These are phyloP conservation scores for Myxozyma melibiosi DNA, from an alignment of 805 yeast species.

Conservation along the genomic window DNA sequence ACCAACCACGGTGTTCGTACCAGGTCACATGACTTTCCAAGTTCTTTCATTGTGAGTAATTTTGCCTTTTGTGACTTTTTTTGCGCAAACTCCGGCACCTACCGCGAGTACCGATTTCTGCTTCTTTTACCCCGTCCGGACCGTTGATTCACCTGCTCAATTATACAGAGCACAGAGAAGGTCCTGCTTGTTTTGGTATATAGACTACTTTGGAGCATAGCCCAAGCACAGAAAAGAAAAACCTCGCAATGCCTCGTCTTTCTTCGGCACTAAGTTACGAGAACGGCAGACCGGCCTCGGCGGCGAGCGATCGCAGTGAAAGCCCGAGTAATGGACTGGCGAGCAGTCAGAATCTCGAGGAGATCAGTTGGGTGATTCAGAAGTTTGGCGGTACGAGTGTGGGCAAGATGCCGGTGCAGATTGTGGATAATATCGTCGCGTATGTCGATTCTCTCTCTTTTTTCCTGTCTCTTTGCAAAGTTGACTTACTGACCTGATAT, in stretches of 20 bases:
- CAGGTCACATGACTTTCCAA: too few relatives aligned
- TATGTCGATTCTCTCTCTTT: constrained; percentile 2
- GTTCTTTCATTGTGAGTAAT: too few relatives aligned
- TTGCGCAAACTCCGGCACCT: too few relatives aligned
- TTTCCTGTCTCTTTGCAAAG: neutral
- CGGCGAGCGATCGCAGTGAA: constrained; percentile 15
- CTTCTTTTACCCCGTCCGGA: too few relatives aligned
- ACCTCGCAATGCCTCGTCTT: constrained; percentile 1
- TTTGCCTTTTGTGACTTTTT: too few relatives aligned
- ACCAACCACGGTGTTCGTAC: neutral
- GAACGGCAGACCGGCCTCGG: constrained; percentile 12
- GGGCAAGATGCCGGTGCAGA: constrained; percentile 87
- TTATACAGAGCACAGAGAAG: too few relatives aligned
- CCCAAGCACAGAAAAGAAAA: too few relatives aligned
- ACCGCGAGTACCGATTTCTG: too few relatives aligned
- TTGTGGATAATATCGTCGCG: constrained; percentile 77
- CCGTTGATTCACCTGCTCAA: too few relatives aligned
- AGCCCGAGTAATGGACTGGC: constrained; percentile 11
- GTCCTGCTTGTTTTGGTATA: too few relatives aligned
- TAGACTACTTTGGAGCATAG: too few relatives aligned
- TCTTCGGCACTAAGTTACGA: neutral
- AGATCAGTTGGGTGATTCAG: constrained; percentile 69
- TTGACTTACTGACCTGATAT: neutral
- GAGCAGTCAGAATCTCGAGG: constrained; percentile 17
- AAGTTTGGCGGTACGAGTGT: constrained; percentile 98